Evolutionary conservation across 768 basidiomycete genomes (phyloP), one percentile per base, ranked within the genome.

Genomic region (Lepiota brunneoincarnata): DNA sequence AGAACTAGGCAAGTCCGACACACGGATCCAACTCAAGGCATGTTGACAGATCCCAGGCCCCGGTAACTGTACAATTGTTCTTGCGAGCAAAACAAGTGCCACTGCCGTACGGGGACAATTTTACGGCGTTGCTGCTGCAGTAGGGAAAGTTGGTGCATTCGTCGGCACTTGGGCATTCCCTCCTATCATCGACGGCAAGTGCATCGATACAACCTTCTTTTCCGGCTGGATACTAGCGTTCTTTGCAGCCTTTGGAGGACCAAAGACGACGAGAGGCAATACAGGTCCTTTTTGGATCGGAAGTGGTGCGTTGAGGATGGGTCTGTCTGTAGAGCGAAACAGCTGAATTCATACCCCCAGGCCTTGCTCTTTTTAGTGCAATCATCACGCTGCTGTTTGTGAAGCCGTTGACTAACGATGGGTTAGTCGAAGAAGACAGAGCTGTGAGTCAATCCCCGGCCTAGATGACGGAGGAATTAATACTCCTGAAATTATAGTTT

Each of bases 271-370:
- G 36, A 77, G 72, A 57, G 87, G 84, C 46, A 85, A 87, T 63
- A 92, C 91, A 0, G 91, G 90, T 23, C 89, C 90, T 11, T 92
- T 92, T 79, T 91, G 86, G 88, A 65, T 92, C 56, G 91, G 77
- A n/a, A 89, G 87, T 58, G 86, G 84, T 75, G 59, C n/a, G 70
- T 62, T 4, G 9, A 2, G 20, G 21, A 12, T 23, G 20, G 39
- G 15, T 40, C 9, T 50, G 17, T 24, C 42, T 31, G 7, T 28
- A 28, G 4, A 28, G 9, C 47, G 38, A 57, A 46, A 35, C 26
- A 59, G 17, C 56, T 28, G n/a, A 35, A 34, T 2, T 15, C 26
- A 36, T 20, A 9, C n/a, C 6, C 6, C 57, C 61, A 72, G 84
- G 78, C 31, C 78, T 97, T 42, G 92, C 92, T 4, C 60, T 96